Evolutionary conservation across 257 asterid species (phyloP), one percentile per base, ranked within the genome.

Genomic region (Striga asiatica): DNA sequence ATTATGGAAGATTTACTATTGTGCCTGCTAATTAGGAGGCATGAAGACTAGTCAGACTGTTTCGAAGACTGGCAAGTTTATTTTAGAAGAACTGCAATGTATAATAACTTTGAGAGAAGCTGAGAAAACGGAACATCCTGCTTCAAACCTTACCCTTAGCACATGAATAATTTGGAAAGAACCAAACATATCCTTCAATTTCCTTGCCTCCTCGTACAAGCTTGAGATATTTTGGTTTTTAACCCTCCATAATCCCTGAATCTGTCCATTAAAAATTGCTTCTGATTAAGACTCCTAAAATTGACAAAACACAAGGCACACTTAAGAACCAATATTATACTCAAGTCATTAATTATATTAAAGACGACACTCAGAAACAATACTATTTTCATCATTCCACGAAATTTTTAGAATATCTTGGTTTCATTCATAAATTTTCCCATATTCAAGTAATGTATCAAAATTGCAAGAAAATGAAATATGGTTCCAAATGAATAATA

Each of bases 241-340:
- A 62, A 85, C 97, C 78, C 45, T 84, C 95, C 97, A 88, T 53
- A 35, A 65, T 56, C 92, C 95, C 56, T 81, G 79, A 54, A 88
- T 71, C 95, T 88, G 69, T 73, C 48, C 21, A 41, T 16, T 8
- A 6, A 41, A 41, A 41, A 38, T 38, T 10, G n/a, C 46, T n/a
- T 10, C 5, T 3, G 46, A 12, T 19, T 12, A 13, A 38, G 5
- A 11, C 4, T 10, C 6, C 17, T 38, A 4, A 38, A n/a, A 13
- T 10, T 12, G 18, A 38, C 7, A 38, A 38, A 38, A n/a, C 14
- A 38, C 46, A 8, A n/a, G 35, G 35, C n/a, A 29, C 8, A 29
- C 8, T 29, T 29, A 29, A n/a, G n/a, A n/a, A n/a, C n/a, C n/a
- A n/a, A n/a, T n/a, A n/a, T n/a, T n/a, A n/a, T n/a, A n/a, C n/a